Evolutionary conservation across 192 early-diverging fungal species (phyloP).

Genomic region (Umbelopsis isabellina): DNA sequence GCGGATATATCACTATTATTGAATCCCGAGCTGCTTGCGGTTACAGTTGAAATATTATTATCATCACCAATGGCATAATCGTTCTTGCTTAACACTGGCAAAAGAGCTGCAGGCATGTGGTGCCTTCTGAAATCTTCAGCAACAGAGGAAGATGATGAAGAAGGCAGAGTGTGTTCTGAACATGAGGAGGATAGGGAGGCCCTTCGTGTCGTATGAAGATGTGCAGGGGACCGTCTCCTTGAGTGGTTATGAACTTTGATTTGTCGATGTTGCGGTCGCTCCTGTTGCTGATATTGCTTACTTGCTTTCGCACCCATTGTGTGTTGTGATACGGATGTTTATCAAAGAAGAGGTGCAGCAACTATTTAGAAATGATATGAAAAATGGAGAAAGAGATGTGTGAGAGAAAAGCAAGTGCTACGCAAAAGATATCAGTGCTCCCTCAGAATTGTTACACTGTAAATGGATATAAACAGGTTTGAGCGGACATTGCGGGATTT

Average conservation of each 20-base stretch:
- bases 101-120: conserved; percentile 10
- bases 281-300: conserved; percentile 12
- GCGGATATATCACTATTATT: conserved; percentile 13
- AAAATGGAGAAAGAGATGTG: neutral
- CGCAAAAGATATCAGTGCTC: conserved; percentile 16
- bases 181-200: conserved; percentile 21
- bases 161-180: neutral
- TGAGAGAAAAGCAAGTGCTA: conserved; percentile 19
- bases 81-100: conserved; percentile 1
- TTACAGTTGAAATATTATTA: conserved; percentile 21
- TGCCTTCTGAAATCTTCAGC: conserved; percentile 1
- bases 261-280: conserved; percentile 8
- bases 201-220: neutral
- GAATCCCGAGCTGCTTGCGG: conserved; percentile 12
- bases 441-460: neutral
- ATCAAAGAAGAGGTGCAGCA: neutral
- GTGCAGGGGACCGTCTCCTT: conserved; percentile 18
- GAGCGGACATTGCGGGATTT: conserved; percentile 6
- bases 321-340: neutral
- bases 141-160: conserved; percentile 19
- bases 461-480: conserved; percentile 12
- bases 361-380: neutral
- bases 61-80: conserved; percentile 20
- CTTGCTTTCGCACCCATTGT: conserved; percentile 18
- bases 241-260: conserved; percentile 22